Evolutionary conservation across 1,139 yeast species (phyloP), one percentile per base, ranked within the genome.

Genomic region (Saccharomycopsis crataegensis): DNA sequence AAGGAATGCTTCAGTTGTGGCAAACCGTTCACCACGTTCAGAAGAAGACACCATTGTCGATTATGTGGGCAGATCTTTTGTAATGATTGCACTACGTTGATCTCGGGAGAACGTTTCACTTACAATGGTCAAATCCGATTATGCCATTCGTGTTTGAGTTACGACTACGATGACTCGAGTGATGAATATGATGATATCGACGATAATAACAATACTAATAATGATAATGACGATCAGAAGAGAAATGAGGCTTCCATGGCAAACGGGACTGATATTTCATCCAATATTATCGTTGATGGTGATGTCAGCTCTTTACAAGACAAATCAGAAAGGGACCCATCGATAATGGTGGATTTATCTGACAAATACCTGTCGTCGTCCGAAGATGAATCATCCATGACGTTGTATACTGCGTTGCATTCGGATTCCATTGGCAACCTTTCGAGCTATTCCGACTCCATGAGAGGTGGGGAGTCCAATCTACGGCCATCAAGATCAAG

Each of bases 51-150:
- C 66, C 99, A 93, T 67, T 93, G 99, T 64, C 73, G 99, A 50
- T 83, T 91, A 51, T 93, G 99, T 69, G 98, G 98, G 2, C 97
- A 91, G 66, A 93, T 93, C 45, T 93, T 90, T 64, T 93, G 99
- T 67, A 78, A 88, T 37, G 77, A 78, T n/a, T 93, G 99, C 67
- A 90, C 97, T 0, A 70, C 80, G 3, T 77, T 89, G 60, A 81
- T 90, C 11, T 78, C 89, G 2, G 96, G 95, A 44, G 81, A 79
- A 44, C 82, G 81, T 62, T 88, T 89, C 64, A 77, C 78, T 41
- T 80, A 81, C 61, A 74, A 75, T 41, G 95, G 91, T 38, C 81
- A 79, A 59, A 76, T 90, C 71, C 71, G 96, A 53, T 90, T 88
- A 1, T 90, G 98, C 64, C 76, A 78, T 57, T 83, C 86, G 2